These are phyloP conservation scores for Phaeomoniella chlamydospora DNA, from an alignment of 2,329 filamentous ascomycete species.

Conservation along the genomic window DNA sequence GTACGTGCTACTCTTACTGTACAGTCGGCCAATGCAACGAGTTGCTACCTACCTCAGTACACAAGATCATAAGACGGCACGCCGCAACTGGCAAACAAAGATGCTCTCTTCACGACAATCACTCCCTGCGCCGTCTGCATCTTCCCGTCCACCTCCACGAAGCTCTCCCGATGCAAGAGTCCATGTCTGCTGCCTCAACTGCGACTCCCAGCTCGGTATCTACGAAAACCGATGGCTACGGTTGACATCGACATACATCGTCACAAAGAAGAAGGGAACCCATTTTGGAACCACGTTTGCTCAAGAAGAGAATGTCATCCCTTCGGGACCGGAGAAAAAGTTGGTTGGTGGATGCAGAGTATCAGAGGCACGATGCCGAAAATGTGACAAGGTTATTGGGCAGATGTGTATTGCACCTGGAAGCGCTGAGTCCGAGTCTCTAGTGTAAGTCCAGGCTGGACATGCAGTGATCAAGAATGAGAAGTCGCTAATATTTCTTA, in stretches of 20 bases:
- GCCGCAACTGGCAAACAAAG: too few relatives aligned
- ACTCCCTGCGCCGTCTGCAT: too few relatives aligned
- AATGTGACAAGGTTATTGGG: background rate
- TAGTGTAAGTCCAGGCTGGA: background rate
- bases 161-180: slow-evolving; percentile 2
- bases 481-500: background rate
- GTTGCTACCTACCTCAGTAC: too few relatives aligned
- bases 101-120: too few relatives aligned
- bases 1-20: too few relatives aligned
- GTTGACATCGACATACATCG: slow-evolving; percentile 11
- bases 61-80: too few relatives aligned
- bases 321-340: background rate
- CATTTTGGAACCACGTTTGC: slow-evolving; percentile 7
- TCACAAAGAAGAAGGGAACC: slow-evolving; percentile 7
- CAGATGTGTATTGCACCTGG: background rate
- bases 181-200: slow-evolving; percentile 10
- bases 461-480: background rate
- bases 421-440: background rate
- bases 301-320: background rate
- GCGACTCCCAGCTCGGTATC: slow-evolving; percentile 10
- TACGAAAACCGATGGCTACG: slow-evolving; percentile 12
- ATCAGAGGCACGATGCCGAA: background rate
- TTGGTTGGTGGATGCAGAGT: background rate
- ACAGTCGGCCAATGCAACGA: too few relatives aligned
- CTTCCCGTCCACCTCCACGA: too few relatives aligned